Conservation (phyloP, 2,329 filamentous ascomycete genomes). For the Leptosphaerulina australis region DNA sequence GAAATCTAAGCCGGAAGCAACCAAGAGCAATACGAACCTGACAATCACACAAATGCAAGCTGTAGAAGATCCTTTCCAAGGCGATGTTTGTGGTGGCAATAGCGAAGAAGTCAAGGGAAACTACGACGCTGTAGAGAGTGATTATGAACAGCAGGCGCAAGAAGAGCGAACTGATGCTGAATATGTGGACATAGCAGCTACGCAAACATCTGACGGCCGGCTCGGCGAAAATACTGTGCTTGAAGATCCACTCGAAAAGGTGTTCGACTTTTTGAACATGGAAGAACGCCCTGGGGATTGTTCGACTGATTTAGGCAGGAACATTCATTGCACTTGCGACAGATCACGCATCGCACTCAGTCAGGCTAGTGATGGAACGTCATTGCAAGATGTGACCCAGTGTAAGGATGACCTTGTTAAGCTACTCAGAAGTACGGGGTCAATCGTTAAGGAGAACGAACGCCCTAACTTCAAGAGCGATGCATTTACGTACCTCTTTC, state of each 20-base stretch:
- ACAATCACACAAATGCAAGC: too few relatives aligned
- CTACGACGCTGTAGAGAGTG: too few relatives aligned
- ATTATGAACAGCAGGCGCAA: too few relatives aligned
- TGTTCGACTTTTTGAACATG: conserved; percentile 32
- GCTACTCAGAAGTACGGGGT: conserved; percentile 12
- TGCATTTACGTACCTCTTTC: conserved; percentile 37
- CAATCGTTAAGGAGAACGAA: conserved; percentile 1
- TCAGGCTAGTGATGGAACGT: conserved; percentile 3
- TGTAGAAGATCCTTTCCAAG: too few relatives aligned
- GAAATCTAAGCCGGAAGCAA: neutral
- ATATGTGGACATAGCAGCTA: neutral
- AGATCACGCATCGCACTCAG: conserved; percentile 8
- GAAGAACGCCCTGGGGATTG: conserved; percentile 27
- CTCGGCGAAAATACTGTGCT: neutral
- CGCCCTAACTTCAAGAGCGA: conserved; percentile 33
- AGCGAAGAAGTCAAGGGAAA: too few relatives aligned
- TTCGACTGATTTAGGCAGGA: conserved; percentile 21
- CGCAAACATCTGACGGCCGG: neutral
- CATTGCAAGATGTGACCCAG: conserved; percentile 13
- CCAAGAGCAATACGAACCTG: too few relatives aligned
- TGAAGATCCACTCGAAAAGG: conserved; percentile 10
- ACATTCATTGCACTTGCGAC: conserved; percentile 24
- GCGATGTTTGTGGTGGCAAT: too few relatives aligned
- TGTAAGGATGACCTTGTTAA: conserved; percentile 13
- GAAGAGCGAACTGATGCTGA: too few relatives aligned